Evolutionary conservation across 106 monocot genomes (phyloP).

Genomic region (Dendrobium chrysotoxum): DNA sequence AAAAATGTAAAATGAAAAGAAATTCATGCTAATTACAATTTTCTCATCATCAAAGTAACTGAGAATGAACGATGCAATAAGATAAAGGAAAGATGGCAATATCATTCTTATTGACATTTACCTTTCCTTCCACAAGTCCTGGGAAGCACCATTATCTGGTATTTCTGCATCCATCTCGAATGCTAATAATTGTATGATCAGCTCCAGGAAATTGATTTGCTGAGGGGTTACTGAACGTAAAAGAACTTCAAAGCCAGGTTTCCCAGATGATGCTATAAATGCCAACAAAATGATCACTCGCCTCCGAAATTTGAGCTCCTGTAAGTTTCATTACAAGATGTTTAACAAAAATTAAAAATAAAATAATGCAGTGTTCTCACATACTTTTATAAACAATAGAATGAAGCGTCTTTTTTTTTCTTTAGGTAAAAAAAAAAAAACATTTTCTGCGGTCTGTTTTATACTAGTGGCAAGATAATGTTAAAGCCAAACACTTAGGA

Average conservation of each 20-base stretch:
- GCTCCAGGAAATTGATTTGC: slow-evolving; percentile 59
- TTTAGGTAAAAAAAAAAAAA: background rate
- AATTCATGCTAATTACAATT: background rate
- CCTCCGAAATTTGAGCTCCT: slow-evolving; percentile 64
- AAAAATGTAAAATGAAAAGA: background rate
- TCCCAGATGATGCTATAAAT: slow-evolving; percentile 70
- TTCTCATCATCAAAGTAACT: background rate
- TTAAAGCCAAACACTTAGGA: background rate
- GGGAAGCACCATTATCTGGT: slow-evolving; percentile 1
- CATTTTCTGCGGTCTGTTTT: background rate
- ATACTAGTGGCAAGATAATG: background rate
- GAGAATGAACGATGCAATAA: background rate
- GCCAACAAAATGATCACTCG: slow-evolving; percentile 62
- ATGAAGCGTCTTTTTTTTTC: background rate
- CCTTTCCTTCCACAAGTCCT: slow-evolving; percentile 55
- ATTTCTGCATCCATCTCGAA: slow-evolving; percentile 34
- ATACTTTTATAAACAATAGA: too few relatives aligned
- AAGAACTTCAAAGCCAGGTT: slow-evolving; percentile 63
- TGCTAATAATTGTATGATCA: slow-evolving; percentile 55
- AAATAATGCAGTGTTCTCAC: too few relatives aligned
- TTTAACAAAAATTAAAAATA: background rate
- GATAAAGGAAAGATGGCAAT: background rate
- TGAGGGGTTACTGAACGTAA: slow-evolving; percentile 28
- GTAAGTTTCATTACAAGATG: slow-evolving; percentile 6
- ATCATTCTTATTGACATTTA: slow-evolving; percentile 8